phyloP scores from a whole-genome alignment of 169 alveolate species.

The Perkinsus olseni region DNA sequence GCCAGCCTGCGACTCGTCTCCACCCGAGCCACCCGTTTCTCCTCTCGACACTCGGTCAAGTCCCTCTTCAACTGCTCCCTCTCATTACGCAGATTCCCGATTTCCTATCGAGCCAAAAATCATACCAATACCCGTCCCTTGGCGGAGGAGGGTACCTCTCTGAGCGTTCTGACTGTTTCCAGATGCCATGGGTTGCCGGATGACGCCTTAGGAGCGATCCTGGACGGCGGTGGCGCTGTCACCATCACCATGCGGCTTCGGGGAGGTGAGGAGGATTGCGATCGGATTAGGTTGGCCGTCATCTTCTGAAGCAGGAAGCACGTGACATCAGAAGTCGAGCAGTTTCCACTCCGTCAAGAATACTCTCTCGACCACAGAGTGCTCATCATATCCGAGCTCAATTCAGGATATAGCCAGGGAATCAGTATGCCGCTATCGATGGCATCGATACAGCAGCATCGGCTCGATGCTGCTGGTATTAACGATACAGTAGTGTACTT shows the following conservation, averaged over 20 bases:
- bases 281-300: background rate
- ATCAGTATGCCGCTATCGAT: too few relatives aligned
- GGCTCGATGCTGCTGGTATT: too few relatives aligned
- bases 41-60: background rate
- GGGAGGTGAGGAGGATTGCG: background rate
- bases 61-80: background rate
- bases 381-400: too few relatives aligned
- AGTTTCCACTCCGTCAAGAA: background rate
- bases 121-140: background rate
- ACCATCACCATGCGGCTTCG: background rate
- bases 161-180: background rate
- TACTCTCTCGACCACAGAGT: too few relatives aligned
- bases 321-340: background rate
- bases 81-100: background rate
- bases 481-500: too few relatives aligned
- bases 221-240: background rate
- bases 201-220: background rate
- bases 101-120: background rate
- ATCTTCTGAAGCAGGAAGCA: background rate
- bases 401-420: too few relatives aligned
- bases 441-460: too few relatives aligned
- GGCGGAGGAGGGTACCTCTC: background rate
- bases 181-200: background rate
- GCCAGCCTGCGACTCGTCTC: background rate
- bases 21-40: background rate